Conservation (phyloP, 208 protist genomes). For the Angomonas desouzai region DNA sequence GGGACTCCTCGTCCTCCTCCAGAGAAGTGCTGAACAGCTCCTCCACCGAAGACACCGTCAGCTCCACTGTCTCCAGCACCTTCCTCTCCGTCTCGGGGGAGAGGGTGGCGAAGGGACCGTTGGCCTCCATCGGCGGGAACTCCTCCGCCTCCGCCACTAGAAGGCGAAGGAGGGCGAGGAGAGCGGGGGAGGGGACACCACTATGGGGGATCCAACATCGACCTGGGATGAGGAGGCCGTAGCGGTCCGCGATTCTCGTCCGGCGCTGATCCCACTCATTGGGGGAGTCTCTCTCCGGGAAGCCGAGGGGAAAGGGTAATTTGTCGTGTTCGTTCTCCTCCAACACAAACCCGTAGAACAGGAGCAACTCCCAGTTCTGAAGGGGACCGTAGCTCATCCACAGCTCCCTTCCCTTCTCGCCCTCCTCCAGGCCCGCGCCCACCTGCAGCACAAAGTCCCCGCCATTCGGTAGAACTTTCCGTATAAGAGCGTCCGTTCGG, state of each 20-base stretch:
- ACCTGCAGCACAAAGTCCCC: conserved; percentile 83
- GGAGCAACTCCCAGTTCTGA: conserved; percentile 90
- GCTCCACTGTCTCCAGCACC: conserved; percentile 40
- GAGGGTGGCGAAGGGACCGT: conserved; percentile 51
- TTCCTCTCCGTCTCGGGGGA: conserved; percentile 47
- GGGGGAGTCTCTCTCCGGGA: conserved; percentile 13
- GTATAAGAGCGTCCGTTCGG: conserved; percentile 70
- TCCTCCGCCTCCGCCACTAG: conserved; percentile 68
- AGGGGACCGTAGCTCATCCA: conserved; percentile 93
- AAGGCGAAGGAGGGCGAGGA: conserved; percentile 72
- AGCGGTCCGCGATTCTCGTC: conserved; percentile 32
- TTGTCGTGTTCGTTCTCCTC: conserved; percentile 75
- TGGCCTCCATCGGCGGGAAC: conserved; percentile 54
- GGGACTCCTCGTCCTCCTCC: conserved; percentile 51
- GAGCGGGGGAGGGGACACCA: conserved; percentile 55
- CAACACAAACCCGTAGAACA: conserved; percentile 90
- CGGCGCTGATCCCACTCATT: conserved; percentile 52
- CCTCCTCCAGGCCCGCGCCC: conserved; percentile 46
- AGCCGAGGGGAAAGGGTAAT: conserved; percentile 71
- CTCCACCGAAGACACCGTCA: conserved; percentile 51
- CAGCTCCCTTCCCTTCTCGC: conserved; percentile 71
- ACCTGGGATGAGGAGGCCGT: conserved; percentile 39
- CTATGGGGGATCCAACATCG: conserved; percentile 59
- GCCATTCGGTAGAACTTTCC: conserved; percentile 51
- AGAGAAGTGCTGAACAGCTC: conserved; percentile 57